Percentiles rank a stretch among this genome's conserved stretches.
phyloP scores from a whole-genome alignment of 345 rosid species.

The Eucalyptus victrix region DNA sequence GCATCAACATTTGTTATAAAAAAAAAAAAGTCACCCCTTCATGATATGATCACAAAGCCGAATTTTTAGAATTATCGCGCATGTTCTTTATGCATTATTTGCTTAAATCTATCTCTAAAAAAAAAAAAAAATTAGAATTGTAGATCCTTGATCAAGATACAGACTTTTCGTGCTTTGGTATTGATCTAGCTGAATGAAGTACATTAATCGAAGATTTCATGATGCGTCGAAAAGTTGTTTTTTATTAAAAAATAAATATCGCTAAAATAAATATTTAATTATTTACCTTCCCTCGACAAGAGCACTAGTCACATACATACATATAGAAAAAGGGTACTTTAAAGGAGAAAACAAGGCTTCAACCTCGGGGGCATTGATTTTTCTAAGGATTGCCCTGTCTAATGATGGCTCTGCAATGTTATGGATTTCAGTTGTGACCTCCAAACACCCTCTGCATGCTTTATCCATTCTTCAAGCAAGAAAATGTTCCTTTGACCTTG shows the following conservation, averaged over 20 bases:
- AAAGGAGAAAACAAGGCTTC: neutral
- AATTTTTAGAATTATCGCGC: neutral
- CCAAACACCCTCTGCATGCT: slow-evolving; percentile 27
- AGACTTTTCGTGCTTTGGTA: neutral
- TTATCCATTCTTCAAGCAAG: slow-evolving; percentile 22
- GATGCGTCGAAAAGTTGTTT: neutral
- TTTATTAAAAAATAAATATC: neutral
- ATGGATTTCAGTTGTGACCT: slow-evolving; percentile 16
- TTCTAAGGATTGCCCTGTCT: neutral
- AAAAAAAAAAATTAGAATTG: neutral
- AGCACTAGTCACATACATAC: neutral
- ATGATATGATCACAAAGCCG: neutral
- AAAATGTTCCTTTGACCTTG: slow-evolving; percentile 25
- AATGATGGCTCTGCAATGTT: neutral
- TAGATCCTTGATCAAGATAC: neutral
- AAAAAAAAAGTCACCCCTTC: neutral
- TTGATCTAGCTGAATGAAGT: neutral
- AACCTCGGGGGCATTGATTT: neutral
- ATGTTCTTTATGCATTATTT: neutral
- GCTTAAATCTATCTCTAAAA: neutral
- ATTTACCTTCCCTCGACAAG: neutral
- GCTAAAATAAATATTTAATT: neutral
- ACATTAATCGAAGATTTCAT: neutral
- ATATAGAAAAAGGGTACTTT: neutral
- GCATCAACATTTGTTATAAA: neutral